Evolutionary conservation across 2,329 filamentous ascomycete species (phyloP).

Genomic region (Sporothrix dimorphospora): DNA sequence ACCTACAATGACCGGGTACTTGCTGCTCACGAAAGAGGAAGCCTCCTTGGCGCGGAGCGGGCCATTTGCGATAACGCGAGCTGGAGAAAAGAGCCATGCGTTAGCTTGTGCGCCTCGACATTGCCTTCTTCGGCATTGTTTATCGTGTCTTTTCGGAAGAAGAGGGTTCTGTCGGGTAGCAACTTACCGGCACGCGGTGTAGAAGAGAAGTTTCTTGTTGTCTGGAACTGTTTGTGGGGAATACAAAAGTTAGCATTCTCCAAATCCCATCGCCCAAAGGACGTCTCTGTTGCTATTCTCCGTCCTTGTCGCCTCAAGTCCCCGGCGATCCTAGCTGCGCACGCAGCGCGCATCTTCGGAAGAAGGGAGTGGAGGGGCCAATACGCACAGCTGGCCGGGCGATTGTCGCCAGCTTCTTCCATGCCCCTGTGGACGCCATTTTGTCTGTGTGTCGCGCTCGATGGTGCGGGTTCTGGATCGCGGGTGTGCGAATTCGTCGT

Average conservation of each 20-base stretch:
- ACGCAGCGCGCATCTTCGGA: neutral
- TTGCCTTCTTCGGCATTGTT: neutral
- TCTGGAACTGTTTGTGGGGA: conserved; percentile 21
- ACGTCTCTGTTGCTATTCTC: neutral
- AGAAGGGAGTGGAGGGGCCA: conserved; percentile 23
- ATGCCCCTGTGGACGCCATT: conserved; percentile 32
- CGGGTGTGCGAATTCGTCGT: conserved; percentile 1
- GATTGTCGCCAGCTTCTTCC: conserved; percentile 34
- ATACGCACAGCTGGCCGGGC: conserved; percentile 33
- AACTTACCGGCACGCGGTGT: conserved; percentile 75
- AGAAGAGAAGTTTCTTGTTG: conserved; percentile 77
- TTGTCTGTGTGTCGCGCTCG: conserved; percentile 18
- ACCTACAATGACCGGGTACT: conserved; percentile 91
- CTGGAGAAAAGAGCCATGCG: conserved; percentile 47
- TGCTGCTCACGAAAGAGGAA: conserved; percentile 79
- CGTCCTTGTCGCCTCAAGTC: neutral
- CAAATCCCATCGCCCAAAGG: neutral
- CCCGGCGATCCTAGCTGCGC: neutral
- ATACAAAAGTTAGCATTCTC: conserved; percentile 14
- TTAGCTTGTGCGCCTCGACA: neutral
- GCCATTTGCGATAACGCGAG: conserved; percentile 82
- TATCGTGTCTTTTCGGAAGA: neutral
- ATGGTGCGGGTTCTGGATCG: neutral
- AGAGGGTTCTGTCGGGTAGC: neutral
- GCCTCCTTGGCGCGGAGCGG: conserved; percentile 93